Evolutionary conservation across 1,284 basidiomycete species (phyloP).

Genomic region (Termitomyces sp.): DNA sequence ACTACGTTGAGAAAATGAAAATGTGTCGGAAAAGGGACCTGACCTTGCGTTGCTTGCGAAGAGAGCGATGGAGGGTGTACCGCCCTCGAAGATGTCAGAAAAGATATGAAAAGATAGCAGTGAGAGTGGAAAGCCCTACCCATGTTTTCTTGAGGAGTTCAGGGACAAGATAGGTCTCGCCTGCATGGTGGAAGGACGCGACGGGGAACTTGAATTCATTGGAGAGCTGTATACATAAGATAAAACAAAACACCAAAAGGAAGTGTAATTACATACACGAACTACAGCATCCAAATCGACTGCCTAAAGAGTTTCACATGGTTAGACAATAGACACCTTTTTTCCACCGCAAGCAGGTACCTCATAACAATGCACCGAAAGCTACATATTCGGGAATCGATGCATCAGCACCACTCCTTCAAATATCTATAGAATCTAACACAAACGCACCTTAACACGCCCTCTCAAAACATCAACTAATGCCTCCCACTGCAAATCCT

Average conservation of each 20-base stretch:
- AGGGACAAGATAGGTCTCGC: conserved; percentile 75
- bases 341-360: background rate
- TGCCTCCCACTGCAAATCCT: conserved; percentile 77
- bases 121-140: conserved; percentile 29
- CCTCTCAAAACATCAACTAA: conserved; percentile 85
- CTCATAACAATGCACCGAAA: conserved; percentile 79
- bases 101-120: background rate
- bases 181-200: conserved; percentile 77
- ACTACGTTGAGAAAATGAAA: background rate
- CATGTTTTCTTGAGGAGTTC: conserved; percentile 69
- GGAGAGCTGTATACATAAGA: conserved; percentile 44
- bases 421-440: background rate
- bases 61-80: conserved; percentile 64
- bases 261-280: conserved; percentile 41
- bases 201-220: conserved; percentile 78
- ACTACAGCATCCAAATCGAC: conserved; percentile 77
- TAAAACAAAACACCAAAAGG: background rate
- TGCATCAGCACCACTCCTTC: background rate
- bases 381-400: conserved; percentile 29
- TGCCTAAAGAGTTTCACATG: conserved; percentile 24
- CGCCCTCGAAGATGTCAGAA: conserved; percentile 30
- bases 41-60: conserved; percentile 51
- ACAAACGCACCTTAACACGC: conserved; percentile 52
- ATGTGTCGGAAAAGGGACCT: too few species aligned
- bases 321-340: background rate